Percentiles rank a stretch among this genome's conserved stretches.
phyloP scores from a whole-genome alignment of 345 rosid genomes.

The Sisymbrium irio region DNA sequence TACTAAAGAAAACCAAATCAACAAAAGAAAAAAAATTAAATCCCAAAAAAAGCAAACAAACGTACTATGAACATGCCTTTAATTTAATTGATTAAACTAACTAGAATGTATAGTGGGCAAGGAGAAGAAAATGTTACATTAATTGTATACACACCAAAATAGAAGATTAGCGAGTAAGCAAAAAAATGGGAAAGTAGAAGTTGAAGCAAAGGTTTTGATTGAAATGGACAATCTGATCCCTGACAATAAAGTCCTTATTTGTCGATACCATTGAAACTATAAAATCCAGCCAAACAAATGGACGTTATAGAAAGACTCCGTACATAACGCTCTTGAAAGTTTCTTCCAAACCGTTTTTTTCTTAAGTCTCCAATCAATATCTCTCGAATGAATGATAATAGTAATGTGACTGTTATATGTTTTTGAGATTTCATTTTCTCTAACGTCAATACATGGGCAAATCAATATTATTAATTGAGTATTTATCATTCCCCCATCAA shows the following conservation, averaged over 20 bases:
- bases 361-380: neutral
- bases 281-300: conserved; percentile 31
- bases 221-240: neutral
- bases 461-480: conserved; percentile 18
- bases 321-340: conserved; percentile 40
- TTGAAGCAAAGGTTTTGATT: conserved; percentile 7
- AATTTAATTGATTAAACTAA: neutral
- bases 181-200: neutral
- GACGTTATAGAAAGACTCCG: conserved; percentile 42
- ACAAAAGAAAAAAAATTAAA: too few relatives aligned
- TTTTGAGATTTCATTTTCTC: neutral
- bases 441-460: conserved; percentile 35
- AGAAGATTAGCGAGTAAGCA: conserved; percentile 5
- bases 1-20: too few relatives aligned
- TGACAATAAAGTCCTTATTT: conserved; percentile 8
- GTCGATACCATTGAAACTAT: neutral
- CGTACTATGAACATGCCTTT: neutral
- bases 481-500: neutral
- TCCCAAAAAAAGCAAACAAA: neutral
- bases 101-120: neutral
- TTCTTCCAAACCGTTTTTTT: conserved; percentile 40
- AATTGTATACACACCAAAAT: neutral
- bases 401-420: neutral
- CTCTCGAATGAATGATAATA: conserved; percentile 9
- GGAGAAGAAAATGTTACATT: neutral